Conservation (phyloP, 164 flowering plant genomes). For the Amborella trichopoda region DNA sequence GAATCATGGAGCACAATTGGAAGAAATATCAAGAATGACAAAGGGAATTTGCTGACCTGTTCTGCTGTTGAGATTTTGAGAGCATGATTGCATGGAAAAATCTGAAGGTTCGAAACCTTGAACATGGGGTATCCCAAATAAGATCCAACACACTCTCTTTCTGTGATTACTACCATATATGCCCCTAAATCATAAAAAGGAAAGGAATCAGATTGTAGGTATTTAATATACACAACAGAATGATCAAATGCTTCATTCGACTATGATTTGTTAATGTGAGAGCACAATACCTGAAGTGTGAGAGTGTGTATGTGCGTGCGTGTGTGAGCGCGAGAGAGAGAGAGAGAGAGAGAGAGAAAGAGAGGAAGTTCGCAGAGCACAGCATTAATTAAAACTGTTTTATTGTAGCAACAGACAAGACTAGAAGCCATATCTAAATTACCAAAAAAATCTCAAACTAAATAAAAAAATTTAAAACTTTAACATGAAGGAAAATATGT, state of each 20-base stretch:
- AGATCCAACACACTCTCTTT: constrained; percentile 73
- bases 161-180: constrained; percentile 67
- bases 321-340: too few relatives aligned
- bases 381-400: neutral
- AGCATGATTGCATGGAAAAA: constrained; percentile 76
- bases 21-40: neutral
- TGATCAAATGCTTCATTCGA: neutral
- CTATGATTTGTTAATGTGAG: neutral
- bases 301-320: too few relatives aligned
- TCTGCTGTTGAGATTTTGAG: constrained; percentile 50
- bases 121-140: constrained; percentile 84
- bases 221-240: neutral
- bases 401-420: neutral
- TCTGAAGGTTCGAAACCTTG: constrained; percentile 63
- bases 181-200: constrained; percentile 66
- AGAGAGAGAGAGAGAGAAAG: too few relatives aligned
- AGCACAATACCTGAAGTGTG: too few relatives aligned
- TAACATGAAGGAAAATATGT: neutral
- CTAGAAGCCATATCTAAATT: neutral
- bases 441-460: neutral
- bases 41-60: constrained; percentile 48
- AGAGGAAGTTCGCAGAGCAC: neutral
- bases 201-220: neutral
- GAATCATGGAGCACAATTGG: neutral
- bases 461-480: neutral